Percentiles rank a stretch among this genome's conserved stretches.
Evolutionary conservation across 2,329 filamentous ascomycete genomes (phyloP).

Genomic region (Colletotrichum echinochloae): DNA sequence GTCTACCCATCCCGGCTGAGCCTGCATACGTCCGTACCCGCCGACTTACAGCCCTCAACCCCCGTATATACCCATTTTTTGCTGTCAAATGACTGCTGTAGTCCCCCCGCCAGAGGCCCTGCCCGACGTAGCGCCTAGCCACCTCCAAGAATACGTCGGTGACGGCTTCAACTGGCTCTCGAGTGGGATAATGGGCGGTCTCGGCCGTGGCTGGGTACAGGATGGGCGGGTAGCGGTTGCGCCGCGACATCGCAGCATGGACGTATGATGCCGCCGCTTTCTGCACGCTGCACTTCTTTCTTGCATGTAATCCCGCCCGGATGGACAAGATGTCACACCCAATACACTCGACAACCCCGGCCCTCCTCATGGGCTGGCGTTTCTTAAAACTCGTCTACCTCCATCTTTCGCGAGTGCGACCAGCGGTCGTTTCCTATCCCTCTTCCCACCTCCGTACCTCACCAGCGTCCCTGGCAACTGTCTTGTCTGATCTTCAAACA

Average conservation of each 20-base stretch:
- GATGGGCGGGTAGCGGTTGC: constrained; percentile 23
- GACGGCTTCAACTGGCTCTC: constrained; percentile 45
- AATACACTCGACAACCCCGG: constrained; percentile 14
- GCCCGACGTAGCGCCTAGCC: constrained; percentile 20
- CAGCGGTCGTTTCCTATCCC: constrained; percentile 41
- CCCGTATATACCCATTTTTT: constrained; percentile 28
- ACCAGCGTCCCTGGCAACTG: constrained; percentile 44
- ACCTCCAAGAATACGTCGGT: constrained; percentile 20
- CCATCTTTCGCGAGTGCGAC: constrained; percentile 43
- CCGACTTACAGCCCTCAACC: constrained; percentile 37
- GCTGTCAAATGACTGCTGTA: constrained; percentile 34
- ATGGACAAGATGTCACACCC: constrained; percentile 5
- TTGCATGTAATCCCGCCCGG: constrained; percentile 31
- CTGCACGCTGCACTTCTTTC: constrained; percentile 40
- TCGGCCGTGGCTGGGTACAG: constrained; percentile 48
- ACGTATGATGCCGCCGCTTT: constrained; percentile 28
- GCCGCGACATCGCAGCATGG: constrained; percentile 10
- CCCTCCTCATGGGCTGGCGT: constrained; percentile 26
- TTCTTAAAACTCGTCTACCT: constrained; percentile 46
- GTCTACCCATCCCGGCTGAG: constrained; percentile 12
- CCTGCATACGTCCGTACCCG: constrained; percentile 33
- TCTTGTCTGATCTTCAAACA: constrained; percentile 54
- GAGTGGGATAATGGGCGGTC: constrained; percentile 46
- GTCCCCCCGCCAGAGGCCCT: constrained; percentile 4
- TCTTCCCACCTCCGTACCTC: constrained; percentile 48